Base-by-base conservation (phyloP, 2,329 filamentous ascomycete genomes). In the Pyrenochaeta sp. region DNA sequence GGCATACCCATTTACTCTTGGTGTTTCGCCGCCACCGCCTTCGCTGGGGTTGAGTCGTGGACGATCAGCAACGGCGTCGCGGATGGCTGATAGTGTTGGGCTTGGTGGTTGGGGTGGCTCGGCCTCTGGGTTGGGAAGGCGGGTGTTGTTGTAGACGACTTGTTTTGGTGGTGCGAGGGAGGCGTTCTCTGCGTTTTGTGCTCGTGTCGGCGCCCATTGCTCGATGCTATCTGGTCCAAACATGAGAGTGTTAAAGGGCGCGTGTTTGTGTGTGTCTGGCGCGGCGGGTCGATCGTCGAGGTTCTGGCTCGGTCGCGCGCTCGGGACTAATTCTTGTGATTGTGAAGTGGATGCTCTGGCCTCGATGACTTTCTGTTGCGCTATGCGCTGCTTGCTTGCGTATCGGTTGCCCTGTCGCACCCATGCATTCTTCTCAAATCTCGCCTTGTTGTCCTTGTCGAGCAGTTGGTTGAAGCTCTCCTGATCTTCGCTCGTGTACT, bases 401-500 rank as follows among this genome's bases (percentile, higher is more conserved):
- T 96, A 82, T 67, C 93, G 93, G 73, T 97, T 96, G 19, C 86
- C 89, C 7, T 84, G 81, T 85, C 91, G 96, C 31, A 97, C 77
- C 88, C 93, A 96, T 1, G 85, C 85, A 64, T 96, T 89, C 61
- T 93, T 96, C 62, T 92, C 87, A 0, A 88, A 86, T 36, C 81
- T 83, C 68, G 91, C 93, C 49, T 86, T 81, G 64, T 96, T 99
- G 64, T 96, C 90, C 62, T 86, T 89, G 73, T 99, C 94, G 19
- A 97, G 77, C 1, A 99, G 79, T 59, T 87, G 88, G 72, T 96
- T 96, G 75, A 99, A 97, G 59, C 89, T 95, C 67, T 96, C 94
- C 65, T 97, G 97, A 69, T 99, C 94, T 71, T 99, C 94, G 63
- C 90, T 96, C 1, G 93, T 99, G 73, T 96, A 97, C 57, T 89